These are phyloP conservation scores for Sugiyamaella novakii DNA, from an alignment of 1,139 yeast species.

Conservation along the genomic window DNA sequence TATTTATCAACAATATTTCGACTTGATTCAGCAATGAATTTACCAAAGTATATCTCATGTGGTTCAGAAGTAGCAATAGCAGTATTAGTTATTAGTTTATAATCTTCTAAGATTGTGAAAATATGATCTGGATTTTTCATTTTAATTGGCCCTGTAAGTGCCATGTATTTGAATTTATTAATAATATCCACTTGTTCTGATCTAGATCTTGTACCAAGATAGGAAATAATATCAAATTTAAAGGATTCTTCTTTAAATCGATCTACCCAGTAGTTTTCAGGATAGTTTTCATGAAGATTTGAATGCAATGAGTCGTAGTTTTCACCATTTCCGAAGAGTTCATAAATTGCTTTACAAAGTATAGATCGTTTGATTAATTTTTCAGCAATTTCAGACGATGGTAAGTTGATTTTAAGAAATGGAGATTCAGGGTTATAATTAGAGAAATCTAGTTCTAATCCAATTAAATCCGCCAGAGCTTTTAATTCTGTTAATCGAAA, in stretches of 20 bases:
- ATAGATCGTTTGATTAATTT: constrained; percentile 68
- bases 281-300: constrained; percentile 43
- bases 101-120: constrained; percentile 77
- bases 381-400: constrained; percentile 65
- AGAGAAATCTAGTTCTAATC: constrained; percentile 60
- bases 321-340: constrained; percentile 76
- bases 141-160: constrained; percentile 72
- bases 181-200: constrained; percentile 62
- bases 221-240: constrained; percentile 80
- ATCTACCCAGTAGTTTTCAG: constrained; percentile 11
- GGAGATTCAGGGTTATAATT: constrained; percentile 63
- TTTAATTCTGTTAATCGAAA: constrained; percentile 83
- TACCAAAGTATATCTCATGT: constrained; percentile 68
- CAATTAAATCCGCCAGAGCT: constrained; percentile 70
- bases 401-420: constrained; percentile 66
- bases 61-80: constrained; percentile 50
- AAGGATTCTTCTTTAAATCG: constrained; percentile 45
- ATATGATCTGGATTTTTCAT: constrained; percentile 77
- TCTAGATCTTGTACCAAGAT: constrained; percentile 64
- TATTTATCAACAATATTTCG: constrained; percentile 74
- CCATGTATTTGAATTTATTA: constrained; percentile 71
- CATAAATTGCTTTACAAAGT: constrained; percentile 75
- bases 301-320: constrained; percentile 60
- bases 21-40: constrained; percentile 66
- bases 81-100: constrained; percentile 49